phyloP scores from a whole-genome alignment of 2,329 filamentous ascomycete genomes.

The Paramyrothecium roridum region DNA sequence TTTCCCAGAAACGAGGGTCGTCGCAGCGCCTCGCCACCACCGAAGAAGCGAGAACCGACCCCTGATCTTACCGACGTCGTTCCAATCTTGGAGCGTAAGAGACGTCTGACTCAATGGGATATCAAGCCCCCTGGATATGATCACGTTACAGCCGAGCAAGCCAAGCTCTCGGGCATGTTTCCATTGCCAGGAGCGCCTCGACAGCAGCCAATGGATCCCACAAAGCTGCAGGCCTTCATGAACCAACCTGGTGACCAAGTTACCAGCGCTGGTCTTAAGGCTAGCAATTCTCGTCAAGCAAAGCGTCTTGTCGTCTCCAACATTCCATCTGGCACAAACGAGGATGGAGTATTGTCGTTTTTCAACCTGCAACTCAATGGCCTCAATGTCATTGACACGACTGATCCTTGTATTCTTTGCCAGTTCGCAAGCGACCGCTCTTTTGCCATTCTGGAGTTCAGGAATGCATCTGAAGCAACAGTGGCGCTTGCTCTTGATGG shows the following conservation, averaged over 20 bases:
- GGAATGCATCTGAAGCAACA: constrained; percentile 81
- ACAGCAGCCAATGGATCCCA: constrained; percentile 93
- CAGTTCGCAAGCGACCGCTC: constrained; percentile 75
- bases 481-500: constrained; percentile 88
- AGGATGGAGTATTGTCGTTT: constrained; percentile 75
- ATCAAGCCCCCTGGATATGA: constrained; percentile 98
- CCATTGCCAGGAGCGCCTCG: constrained; percentile 91
- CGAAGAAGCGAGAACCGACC: constrained; percentile 91
- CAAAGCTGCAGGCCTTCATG: constrained; percentile 92
- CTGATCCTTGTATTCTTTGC: constrained; percentile 80
- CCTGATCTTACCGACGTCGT: constrained; percentile 87
- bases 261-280: constrained; percentile 79
- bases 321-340: constrained; percentile 67
- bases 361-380: constrained; percentile 97
- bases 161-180: constrained; percentile 99
- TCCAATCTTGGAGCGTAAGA: constrained; percentile 81
- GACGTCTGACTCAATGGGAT: constrained; percentile 97
- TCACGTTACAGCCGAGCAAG: constrained; percentile 96
- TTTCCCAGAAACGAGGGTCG: constrained; percentile 49
- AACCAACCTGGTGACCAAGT: constrained; percentile 74
- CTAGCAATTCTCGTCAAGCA: constrained; percentile 88
- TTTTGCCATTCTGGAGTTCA: constrained; percentile 91
- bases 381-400: constrained; percentile 82
- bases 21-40: constrained; percentile 75
- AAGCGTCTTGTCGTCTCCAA: constrained; percentile 90